Evolutionary conservation across 331 rosid genomes (phyloP).

Genomic region (Telfairia occidentalis): DNA sequence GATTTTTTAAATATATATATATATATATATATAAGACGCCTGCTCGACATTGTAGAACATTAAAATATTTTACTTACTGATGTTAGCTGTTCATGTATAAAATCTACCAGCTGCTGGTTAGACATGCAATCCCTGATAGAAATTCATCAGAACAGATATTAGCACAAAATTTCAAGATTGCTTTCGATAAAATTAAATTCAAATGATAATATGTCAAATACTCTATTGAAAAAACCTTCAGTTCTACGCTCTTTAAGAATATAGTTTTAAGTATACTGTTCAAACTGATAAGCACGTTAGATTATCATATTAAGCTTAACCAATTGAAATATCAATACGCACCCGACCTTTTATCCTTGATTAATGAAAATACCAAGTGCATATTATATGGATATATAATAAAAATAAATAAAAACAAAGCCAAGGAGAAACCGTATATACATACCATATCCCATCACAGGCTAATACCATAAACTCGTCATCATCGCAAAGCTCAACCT

Average conservation of each 20-base stretch:
- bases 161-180: background rate
- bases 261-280: background rate
- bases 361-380: background rate
- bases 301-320: background rate
- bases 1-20: too few species aligned
- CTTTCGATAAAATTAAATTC: background rate
- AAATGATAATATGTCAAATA: background rate
- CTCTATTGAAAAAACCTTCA: background rate
- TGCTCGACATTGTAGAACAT: background rate
- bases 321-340: background rate
- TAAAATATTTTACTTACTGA: conserved; percentile 30
- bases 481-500: conserved; percentile 88
- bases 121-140: conserved; percentile 90
- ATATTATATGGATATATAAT: background rate
- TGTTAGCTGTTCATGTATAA: conserved; percentile 50
- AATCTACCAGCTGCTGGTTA: conserved; percentile 84
- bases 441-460: conserved; percentile 96
- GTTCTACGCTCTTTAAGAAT: background rate
- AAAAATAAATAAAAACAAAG: background rate
- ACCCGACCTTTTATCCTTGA: background rate
- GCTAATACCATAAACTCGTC: conserved; percentile 92
- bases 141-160: conserved; percentile 18
- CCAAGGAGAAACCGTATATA: conserved; percentile 4
- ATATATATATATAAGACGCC: too few species aligned
- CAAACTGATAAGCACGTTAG: background rate